A percentile compares a stretch with the other conserved stretches of the same genome.
These are phyloP conservation scores for Leishmania guyanensis DNA, from an alignment of 208 protist species.

Conservation along the genomic window DNA sequence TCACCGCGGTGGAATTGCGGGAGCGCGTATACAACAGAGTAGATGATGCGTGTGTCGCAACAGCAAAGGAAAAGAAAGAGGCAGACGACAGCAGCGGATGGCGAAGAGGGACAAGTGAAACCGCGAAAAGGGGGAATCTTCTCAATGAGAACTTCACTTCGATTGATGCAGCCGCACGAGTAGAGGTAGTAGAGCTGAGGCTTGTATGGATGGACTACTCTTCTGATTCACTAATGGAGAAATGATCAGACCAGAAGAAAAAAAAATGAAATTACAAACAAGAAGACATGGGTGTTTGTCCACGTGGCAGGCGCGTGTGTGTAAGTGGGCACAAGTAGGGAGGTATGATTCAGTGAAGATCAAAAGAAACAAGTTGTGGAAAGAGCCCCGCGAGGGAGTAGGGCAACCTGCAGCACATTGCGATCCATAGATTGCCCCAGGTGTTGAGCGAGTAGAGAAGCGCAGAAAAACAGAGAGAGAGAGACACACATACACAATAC, in stretches of 20 bases:
- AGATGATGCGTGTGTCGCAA: neutral
- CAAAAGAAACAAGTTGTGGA: neutral
- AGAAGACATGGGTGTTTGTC: neutral
- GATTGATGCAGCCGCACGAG: neutral
- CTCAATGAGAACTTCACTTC: neutral
- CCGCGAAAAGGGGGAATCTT: neutral
- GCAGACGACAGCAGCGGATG: neutral
- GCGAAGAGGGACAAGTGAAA: neutral
- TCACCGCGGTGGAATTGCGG: neutral
- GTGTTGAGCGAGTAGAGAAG: neutral
- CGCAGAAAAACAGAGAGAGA: neutral
- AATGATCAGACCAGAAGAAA: neutral
- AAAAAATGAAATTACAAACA: neutral
- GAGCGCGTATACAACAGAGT: neutral
- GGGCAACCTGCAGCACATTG: neutral
- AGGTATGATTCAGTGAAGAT: neutral
- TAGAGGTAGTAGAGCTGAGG: neutral
- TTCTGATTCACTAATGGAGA: neutral
- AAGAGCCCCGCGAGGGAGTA: neutral
- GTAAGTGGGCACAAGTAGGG: neutral
- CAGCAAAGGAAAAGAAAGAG: constrained; percentile 8
- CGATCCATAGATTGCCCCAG: neutral
- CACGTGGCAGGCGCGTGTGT: neutral
- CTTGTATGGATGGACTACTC: neutral
- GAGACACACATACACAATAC: neutral